Evolutionary conservation across 208 protist species (phyloP), one percentile per base, ranked within the genome.

Genomic region (Wallacemonas sp.): DNA sequence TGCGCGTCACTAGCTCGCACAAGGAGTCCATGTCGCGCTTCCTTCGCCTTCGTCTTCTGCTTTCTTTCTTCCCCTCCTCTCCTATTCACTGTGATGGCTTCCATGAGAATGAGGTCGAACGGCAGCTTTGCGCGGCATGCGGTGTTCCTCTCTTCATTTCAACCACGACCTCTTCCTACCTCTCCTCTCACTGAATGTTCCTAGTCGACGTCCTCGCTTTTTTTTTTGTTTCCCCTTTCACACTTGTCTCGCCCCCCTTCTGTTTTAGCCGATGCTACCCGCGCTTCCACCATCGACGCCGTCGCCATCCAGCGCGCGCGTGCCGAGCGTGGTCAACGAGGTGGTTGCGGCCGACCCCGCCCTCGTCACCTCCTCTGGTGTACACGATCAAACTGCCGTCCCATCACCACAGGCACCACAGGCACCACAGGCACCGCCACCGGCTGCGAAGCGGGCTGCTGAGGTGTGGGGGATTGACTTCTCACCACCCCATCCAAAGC

Each of bases 381-480:
- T n/a, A n/a, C n/a, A n/a, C n/a, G n/a, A n/a, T n/a, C n/a, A n/a
- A n/a, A n/a, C n/a, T n/a, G n/a, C n/a, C n/a, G n/a, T n/a, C n/a
- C n/a, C n/a, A n/a, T n/a, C n/a, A n/a, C n/a, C n/a, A n/a, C n/a
- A n/a, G n/a, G n/a, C n/a, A n/a, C n/a, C n/a, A n/a, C n/a, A n/a
- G n/a, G n/a, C n/a, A n/a, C n/a, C n/a, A n/a, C n/a, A n/a, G 36
- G 14, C 36, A 14, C 36, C 7, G 10, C 0, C 36, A 41, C 36
- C 7, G 14, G 10, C 36, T 41, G 10, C 36, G 36, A 41, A 41
- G 14, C 48, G 48, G 8, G 64, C 69, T n/a, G 52, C 73, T 1
- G 78, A 86, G 57, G 89, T 79, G 31, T 95, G 89, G 89, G 63
- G 71, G 25, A 83, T 95, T 61, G 76, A 91, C 66, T 91, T 95